Evolutionary conservation across 352 stramenopile species (phyloP), one percentile per base, ranked within the genome.

Genomic region (Phytophthora ramorum): DNA sequence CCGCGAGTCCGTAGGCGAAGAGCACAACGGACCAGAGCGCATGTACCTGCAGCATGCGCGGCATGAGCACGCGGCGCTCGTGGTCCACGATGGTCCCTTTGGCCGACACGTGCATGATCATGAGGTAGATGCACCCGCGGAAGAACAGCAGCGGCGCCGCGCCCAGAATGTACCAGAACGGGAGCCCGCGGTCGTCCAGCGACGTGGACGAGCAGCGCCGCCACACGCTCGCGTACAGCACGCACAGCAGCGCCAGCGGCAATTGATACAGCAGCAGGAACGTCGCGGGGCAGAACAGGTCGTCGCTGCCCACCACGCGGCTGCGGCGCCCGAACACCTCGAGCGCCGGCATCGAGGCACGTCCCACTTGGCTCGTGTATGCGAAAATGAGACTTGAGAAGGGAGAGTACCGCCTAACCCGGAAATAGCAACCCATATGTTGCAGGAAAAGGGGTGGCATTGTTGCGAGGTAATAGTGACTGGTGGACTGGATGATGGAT

Each of bases 51-150:
- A 96, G 66, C 63, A 96, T 75, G 14, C 78, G 70, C 44, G 87
- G 87, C 86, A 96, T 96, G 51, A 96, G 73, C 62, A 96, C 81
- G 63, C 88, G 88, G n/a, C 79, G 85, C 66, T 96, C 88, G 71
- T 93, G 79, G 58, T 92, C 83, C 37, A 96, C 75, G 60, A 96
- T 96, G 52, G 88, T 95, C 49, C 88, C 88, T 68, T 92, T 90
- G 17, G 81, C 75, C 51, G 88, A 90, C 17, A 96, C 74, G 71
- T 92, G 86, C 69, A 93, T 83, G 64, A 95, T 79, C 78, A 96
- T 90, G 71, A 95, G 75, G 71, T 95, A 90, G 69, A 95, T 85
- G 63, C 86, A 93, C 50, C 74, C 83, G 67, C 92, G 89, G 75
- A 96, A 96, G 57, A 78, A 78, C 20, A 91, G 65, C 20, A 93